Conservation (phyloP, 768 basidiomycete genomes). For the Antrodiella citrinella region DNA sequence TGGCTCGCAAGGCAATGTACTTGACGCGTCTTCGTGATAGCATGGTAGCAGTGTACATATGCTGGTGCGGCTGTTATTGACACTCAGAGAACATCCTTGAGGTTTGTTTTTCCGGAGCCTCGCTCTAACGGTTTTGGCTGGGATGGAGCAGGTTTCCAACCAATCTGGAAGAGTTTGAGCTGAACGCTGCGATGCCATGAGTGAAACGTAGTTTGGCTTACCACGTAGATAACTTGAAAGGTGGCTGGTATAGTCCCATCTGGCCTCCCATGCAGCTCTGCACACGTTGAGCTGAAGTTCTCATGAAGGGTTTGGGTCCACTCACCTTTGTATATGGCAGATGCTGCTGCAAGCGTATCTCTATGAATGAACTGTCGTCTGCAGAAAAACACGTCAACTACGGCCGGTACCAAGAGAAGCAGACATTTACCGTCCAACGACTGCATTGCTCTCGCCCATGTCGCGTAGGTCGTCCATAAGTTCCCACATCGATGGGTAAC, state of each 20-base stretch:
- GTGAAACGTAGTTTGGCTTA: no score
- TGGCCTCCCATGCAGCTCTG: constrained; percentile 79
- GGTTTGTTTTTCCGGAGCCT: constrained; percentile 50
- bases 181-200: no score
- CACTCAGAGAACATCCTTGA: constrained; percentile 50
- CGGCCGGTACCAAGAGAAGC: neutral
- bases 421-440: constrained; percentile 78
- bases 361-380: constrained; percentile 66
- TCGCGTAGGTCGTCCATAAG: constrained; percentile 86
- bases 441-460: constrained; percentile 95
- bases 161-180: no score
- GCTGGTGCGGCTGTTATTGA: no score
- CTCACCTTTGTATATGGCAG: constrained; percentile 87
- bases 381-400: no score
- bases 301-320: neutral
- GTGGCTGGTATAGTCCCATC: constrained; percentile 89
- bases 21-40: neutral
- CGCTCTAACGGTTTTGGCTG: constrained; percentile 62
- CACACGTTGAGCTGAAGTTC: neutral
- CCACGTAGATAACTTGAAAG: constrained; percentile 94
- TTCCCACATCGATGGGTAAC: constrained; percentile 95
- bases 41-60: no score
- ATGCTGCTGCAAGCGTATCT: constrained; percentile 86
- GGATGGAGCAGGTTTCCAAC: constrained; percentile 68
- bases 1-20: neutral